Base-by-base conservation (phyloP, 805 yeast genomes). In the Wickerhamiella spandovensis region DNA sequence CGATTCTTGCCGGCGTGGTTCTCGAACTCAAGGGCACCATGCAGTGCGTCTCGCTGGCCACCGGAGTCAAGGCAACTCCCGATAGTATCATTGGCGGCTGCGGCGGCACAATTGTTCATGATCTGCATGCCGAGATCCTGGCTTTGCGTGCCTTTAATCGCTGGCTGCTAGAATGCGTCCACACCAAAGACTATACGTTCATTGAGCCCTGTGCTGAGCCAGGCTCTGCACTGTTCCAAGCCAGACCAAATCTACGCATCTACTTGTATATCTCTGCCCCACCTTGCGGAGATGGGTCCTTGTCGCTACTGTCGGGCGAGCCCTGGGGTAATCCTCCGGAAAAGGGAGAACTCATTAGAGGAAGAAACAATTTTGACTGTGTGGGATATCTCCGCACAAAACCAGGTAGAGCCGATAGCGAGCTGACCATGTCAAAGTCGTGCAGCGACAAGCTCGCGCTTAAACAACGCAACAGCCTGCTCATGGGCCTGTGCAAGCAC, bases 281-380 rank as follows among this genome's bases (percentile, higher is more conserved):
- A 0, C 97, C 97, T 0, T 89, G 97, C 68, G 97, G 97, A 1
- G 97, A 89, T 62, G 80, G 85, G 0, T 82, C 94, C 5, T 75
- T 87, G 78, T 73, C 72, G 28, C 56, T 64, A n/a, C 39, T 66
- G 0, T 59, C 60, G 15, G 46, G 57, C 13, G 48, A 47, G 21
- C 52, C 48, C 56, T 51, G 49, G 51, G 52, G 24, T 8, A 46
- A 52, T n/a, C 48, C 18, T 9, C 38, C 47, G 5, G 52, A 48
- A 18, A n/a, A n/a, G 46, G 30, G 37, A 3, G 47, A 46, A 2
- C 28, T 43, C 46, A 24, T 57, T 18, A 45, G 61, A 2, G 61
- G 62, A 25, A 47, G 62, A 2, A 56, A 51, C 18, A 53, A 56
- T 22, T 56, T 35, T 46, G 50, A 51, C 43, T 24, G 17, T 24